Base-by-base conservation (phyloP, 176 grass and related monocot genomes). In the Oryza coarctata region DNA sequence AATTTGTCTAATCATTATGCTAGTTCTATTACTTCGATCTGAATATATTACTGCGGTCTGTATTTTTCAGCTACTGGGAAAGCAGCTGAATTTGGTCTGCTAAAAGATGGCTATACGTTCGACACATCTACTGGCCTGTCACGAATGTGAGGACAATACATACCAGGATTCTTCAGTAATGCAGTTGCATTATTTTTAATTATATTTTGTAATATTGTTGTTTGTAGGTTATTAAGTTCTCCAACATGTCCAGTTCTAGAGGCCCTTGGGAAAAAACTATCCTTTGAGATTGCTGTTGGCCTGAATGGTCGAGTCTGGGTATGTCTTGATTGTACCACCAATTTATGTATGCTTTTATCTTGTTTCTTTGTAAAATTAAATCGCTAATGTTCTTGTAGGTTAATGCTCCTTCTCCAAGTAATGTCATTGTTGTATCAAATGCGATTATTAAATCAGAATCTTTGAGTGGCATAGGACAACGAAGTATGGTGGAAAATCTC, bases 241-340 rank as follows among this genome's bases (percentile, higher is more conserved):
- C 93, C 96, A 62, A 88, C 91, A 33, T 99, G 96, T 39, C 96
- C 93, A 47, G 80, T 99, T 88, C 82, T 99, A 78, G 89, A 91
- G 68, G 83, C 83, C 27, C 90, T 99, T 70, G 96, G 96, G 26
- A 94, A 94, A 77, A 93, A 88, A 62, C 29, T 90, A 55, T 95
- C 91, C 70, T 94, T 94, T 78, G 96, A 95, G 80, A 87, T 90
- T 75, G 93, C 93, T 73, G 73, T 95, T 87, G 96, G 96, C 71
- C 75, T 95, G 75, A 99, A 99, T 68, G 93, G 93, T 63, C 91
- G 96, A 63, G 91, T 99, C 63, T 99, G 91, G 93, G 96, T 99
- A 40, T 12, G 20, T 76, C 79, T 63, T 23, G 5, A 7, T 27
- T 73, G 2, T 45, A 65, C 14, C 30, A 28, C 30, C 7, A 15